Conservation (phyloP, 1,284 basidiomycete genomes). For the Ustilago hordei region DNA sequence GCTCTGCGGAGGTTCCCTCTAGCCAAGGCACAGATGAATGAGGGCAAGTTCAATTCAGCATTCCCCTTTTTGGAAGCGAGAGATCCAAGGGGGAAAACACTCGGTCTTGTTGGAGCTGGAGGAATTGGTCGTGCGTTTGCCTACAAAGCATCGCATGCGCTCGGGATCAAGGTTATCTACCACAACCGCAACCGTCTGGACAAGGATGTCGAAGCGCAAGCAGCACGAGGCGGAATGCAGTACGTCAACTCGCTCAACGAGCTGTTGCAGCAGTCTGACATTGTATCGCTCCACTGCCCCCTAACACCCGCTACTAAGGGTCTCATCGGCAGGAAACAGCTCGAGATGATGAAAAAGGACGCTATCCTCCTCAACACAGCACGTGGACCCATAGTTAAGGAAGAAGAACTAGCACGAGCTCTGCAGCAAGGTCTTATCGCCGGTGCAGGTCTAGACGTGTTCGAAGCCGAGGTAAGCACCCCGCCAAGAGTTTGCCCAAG, state of each 20-base stretch:
- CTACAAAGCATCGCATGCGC: conserved; percentile 58
- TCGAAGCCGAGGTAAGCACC: conserved; percentile 64
- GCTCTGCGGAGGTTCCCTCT: conserved; percentile 58
- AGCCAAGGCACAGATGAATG: conserved; percentile 46
- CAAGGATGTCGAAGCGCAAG: conserved; percentile 63
- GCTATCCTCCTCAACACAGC: conserved; percentile 72
- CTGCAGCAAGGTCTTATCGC: conserved; percentile 49
- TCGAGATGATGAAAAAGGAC: conserved; percentile 69
- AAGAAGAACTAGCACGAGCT: conserved; percentile 62
- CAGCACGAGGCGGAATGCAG: conserved; percentile 53
- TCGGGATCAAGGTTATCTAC: conserved; percentile 63
- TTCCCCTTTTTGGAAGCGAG: conserved; percentile 55
- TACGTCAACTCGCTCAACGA: conserved; percentile 68
- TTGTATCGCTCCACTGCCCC: conserved; percentile 73
- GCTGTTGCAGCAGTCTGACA: conserved; percentile 70
- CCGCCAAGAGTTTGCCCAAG: background rate
- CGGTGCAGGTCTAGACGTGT: conserved; percentile 88
- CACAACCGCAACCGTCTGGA: conserved; percentile 60
- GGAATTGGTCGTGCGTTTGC: conserved; percentile 63
- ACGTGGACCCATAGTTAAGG: conserved; percentile 72
- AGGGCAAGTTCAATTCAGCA: conserved; percentile 51
- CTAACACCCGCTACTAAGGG: conserved; percentile 70
- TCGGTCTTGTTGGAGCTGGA: conserved; percentile 65
- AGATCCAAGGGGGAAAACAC: conserved; percentile 55
- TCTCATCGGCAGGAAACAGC: conserved; percentile 69